These are phyloP conservation scores for Chaetomiaceae sp. DNA, from an alignment of 2,329 filamentous ascomycete species.

Conservation along the genomic window DNA sequence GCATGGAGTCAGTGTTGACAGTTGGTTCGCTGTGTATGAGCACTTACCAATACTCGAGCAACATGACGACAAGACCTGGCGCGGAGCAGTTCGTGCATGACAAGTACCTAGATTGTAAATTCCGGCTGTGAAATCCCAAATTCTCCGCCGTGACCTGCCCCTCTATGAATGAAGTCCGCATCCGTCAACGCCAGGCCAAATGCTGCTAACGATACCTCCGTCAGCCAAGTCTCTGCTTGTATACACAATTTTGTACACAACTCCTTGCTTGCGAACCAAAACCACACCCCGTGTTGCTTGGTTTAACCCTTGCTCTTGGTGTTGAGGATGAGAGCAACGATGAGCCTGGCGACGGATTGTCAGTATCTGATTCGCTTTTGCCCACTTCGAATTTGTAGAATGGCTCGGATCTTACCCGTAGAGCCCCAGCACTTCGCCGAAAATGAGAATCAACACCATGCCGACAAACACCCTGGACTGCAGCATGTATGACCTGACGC, in stretches of 20 bases:
- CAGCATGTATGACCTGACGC: conserved; percentile 91
- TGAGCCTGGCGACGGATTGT: conserved; percentile 58
- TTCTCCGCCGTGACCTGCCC: conserved; percentile 6
- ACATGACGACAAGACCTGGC: no score
- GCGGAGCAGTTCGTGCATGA: no score
- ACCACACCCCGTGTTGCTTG: not conserved
- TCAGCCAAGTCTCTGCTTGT: conserved; percentile 12
- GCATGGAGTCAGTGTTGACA: not conserved
- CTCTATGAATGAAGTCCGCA: conserved; percentile 28
- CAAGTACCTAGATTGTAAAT: not conserved
- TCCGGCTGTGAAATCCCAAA: conserved; percentile 2
- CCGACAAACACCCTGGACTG: conserved; percentile 95
- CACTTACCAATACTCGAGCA: no score
- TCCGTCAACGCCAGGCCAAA: conserved; percentile 27
- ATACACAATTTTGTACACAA: conserved; percentile 19
- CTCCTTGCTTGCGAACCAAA: conserved; percentile 7
- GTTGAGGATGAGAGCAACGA: conserved; percentile 90
- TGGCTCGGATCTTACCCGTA: conserved; percentile 63
- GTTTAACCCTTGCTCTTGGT: conserved; percentile 66
- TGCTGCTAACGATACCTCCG: conserved; percentile 7
- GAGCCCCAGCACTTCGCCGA: conserved; percentile 92
- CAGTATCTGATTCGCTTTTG: not conserved
- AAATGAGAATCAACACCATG: conserved; percentile 98
- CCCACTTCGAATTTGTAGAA: not conserved
- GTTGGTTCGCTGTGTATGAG: no score